Evolutionary conservation across 768 basidiomycete genomes (phyloP), one percentile per base, ranked within the genome.

Genomic region (Auriscalpium vulgare): DNA sequence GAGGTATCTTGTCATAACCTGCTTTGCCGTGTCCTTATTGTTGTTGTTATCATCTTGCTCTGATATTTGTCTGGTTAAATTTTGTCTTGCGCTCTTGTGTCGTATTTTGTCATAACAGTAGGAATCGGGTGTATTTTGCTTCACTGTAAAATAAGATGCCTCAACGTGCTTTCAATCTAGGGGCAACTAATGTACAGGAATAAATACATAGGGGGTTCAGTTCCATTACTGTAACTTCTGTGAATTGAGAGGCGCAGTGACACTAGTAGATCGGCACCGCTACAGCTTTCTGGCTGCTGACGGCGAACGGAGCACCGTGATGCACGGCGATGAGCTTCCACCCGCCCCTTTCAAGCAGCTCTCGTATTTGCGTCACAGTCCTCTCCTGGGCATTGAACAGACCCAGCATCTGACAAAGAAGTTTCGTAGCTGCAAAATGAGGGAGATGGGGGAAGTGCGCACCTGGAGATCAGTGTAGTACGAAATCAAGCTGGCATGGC

Each of bases 391-490:
- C 40, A 17, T 43, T 43, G 40, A 43, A 43, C 14, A 43, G 8
- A 17, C 40, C 40, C 40, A 43, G 13, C 40, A 43, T 43, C 40
- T 43, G 40, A 21, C 16, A 10, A 17, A 43, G 17, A 17, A 43
- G 8, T 17, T 43, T 17, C 40, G 8, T 8, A 2, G 40, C 13
- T 14, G 14, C 2, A 13, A 8, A 3, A 43, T 43, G 8, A 5
- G 40, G 14, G 17, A 43, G 40, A 4, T 17, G 13, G 3, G 4
- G 7, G 40, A 43, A 17, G 40, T 2, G 23, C 63, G 48, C 38
- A 64, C 65, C 54, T 57, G 40, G 6, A 62, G 8, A 35, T 65
- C 66, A 14, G 50, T 40, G 13, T 56, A 46, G 45, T 67, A 67
- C 21, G 58, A 40, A 10, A 54, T 21, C 1, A 54, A 38, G 23